Evolutionary conservation across 495 filamentous ascomycete genomes (phyloP), one percentile per base, ranked within the genome.

Genomic region (Annulohypoxylon nitens): DNA sequence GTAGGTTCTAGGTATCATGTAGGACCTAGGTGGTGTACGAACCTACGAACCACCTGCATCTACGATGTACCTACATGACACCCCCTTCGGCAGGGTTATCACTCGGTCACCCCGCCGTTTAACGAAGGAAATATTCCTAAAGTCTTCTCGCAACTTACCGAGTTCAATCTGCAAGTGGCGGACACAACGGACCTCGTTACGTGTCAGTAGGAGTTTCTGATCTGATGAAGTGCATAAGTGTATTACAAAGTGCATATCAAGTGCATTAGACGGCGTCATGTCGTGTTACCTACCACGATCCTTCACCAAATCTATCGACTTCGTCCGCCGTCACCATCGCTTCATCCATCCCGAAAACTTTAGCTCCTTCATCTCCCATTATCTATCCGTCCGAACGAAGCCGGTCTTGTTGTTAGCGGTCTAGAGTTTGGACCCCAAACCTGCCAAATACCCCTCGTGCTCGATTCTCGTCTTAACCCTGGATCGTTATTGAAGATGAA

Each of bases 401-500:
- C 59, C 54, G 33, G 30, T 30, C 30, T 36, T 30, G 30, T 55
- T 30, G 26, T 36, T 55, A 12, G 53, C 53, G 14, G 50, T 33
- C 50, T 54, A 8, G 23, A 55, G 6, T 4, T 14, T 26, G 48
- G 20, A 30, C 12, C 48, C 48, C 47, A 30, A 30, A 30, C 20
- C 20, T 20, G 9, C 20, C 8, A 3, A 30, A 6, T 30, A 30
- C 30, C 47, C 33, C 30, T 5, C 9, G 14, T 60, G 16, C 8
- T 36, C 41, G 20, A 25, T 60, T 23, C 37, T 34, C 14, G 50
- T 14, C 12, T 18, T 60, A 14, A 60, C 57, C 36, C 57, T 43
- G 39, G 58, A 74, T 80, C 70, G 14, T 82, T 61, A 1, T 67
- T 37, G 16, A 83, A 79, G 54, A 78, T 74, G 62, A 20, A 86